Evolutionary conservation across 1,284 basidiomycete species (phyloP), one percentile per base, ranked within the genome.

Genomic region (Amylostereum chailletii): DNA sequence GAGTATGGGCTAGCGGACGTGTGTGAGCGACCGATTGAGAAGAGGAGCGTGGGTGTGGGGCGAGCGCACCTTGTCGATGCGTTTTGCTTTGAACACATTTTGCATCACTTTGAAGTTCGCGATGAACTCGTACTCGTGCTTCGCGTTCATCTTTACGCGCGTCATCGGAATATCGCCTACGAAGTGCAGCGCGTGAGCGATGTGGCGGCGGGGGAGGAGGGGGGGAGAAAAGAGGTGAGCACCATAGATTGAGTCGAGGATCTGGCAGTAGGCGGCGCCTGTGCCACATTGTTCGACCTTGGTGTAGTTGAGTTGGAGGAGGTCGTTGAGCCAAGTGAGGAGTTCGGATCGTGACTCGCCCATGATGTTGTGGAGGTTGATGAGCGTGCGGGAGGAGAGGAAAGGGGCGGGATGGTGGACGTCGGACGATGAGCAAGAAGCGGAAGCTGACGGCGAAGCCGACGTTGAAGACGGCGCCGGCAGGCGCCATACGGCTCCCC

Each of bases 21-120:
- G 27, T 2, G 43, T 55, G 39, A 49, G 50, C 2, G 40, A 45
- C 19, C 43, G 42, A 39, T 45, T 36, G 47, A 46, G 19, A 19
- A 4, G 30, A 30, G 31, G 11, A 26, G 27, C 32, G 41, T 11
- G 40, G 10, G 5, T 42, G 32, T 34, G 33, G 43, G 39, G 47
- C 34, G 34, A 31, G 69, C 80, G 55, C 56, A 85, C 92, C 83
- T 95, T 98, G 67, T 96, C 94, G 56, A 98, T 88, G 66, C 90
- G 87, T 68, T 95, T 86, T 19, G 74, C 62, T 62, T 90, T 89
- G 80, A 97, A 95, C 38, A 80, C 65, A 64, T 87, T 88, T 66
- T 97, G 94, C 61, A 99, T 71, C 59, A 98, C 79, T 70, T 98
- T 98, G 77, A 83, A 97, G 72, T 99, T 99, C 46, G 84, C 86